These are phyloP conservation scores for Xylaria intraflava DNA, from an alignment of 495 filamentous ascomycete species.

Conservation along the genomic window DNA sequence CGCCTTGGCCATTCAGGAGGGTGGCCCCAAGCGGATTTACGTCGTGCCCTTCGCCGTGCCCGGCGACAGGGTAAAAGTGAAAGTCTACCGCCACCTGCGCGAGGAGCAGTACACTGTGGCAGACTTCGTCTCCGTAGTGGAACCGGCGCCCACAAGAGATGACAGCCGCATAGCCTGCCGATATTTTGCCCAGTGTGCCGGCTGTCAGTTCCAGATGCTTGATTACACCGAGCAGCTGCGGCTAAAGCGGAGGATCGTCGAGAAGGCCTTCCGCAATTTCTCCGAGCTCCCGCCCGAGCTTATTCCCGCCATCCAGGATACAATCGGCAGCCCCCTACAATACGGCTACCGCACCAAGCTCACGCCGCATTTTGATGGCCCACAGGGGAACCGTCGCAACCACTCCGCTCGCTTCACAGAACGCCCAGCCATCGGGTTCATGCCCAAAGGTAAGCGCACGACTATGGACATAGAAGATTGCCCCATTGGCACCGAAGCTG, in stretches of 20 bases:
- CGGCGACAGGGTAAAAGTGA: constrained; percentile 73
- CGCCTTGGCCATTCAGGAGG: constrained; percentile 62
- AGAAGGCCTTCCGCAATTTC: constrained; percentile 89
- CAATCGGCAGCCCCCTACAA: constrained; percentile 80
- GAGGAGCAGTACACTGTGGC: constrained; percentile 58
- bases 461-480: constrained; percentile 96
- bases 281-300: constrained; percentile 68
- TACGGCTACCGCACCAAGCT: constrained; percentile 95
- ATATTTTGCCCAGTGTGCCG: constrained; percentile 83
- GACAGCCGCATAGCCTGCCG: constrained; percentile 69
- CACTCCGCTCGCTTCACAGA: constrained; percentile 39
- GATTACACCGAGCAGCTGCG: constrained; percentile 77
- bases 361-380: constrained; percentile 87
- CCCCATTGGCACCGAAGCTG: constrained; percentile 82
- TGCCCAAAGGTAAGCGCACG: constrained; percentile 60
- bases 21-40: constrained; percentile 61
- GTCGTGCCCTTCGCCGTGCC: constrained; percentile 81
- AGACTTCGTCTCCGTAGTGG: constrained; percentile 73
- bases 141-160: constrained; percentile 67
- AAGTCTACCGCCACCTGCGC: constrained; percentile 63
- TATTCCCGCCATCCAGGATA: constrained; percentile 70
- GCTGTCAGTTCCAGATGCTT: constrained; percentile 97
- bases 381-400: constrained; percentile 35
- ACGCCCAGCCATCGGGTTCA: constrained; percentile 85
- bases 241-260: constrained; percentile 78